phyloP scores from a whole-genome alignment of 1,284 basidiomycete genomes.

The Amylostereum areolatum region DNA sequence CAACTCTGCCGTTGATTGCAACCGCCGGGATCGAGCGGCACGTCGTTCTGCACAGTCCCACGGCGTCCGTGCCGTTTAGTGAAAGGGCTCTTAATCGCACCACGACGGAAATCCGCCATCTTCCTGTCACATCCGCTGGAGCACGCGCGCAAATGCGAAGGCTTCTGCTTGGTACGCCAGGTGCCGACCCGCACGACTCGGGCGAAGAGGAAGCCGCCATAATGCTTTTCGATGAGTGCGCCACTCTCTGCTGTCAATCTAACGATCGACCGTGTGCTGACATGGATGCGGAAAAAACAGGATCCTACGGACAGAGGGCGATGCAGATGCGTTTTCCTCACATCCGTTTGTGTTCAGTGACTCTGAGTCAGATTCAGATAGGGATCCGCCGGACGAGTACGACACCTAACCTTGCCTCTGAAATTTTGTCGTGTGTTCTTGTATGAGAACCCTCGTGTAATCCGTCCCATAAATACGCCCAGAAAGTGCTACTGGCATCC shows the following conservation, averaged over 20 bases:
- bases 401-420: too few species aligned
- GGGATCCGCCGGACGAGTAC: too few species aligned
- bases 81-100: slow-evolving; percentile 36
- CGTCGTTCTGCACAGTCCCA: slow-evolving; percentile 64
- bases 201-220: slow-evolving; percentile 33
- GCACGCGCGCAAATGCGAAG: slow-evolving; percentile 30
- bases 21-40: slow-evolving; percentile 69
- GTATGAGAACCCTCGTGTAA: too few species aligned
- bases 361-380: too few species aligned
- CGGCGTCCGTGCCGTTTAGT: slow-evolving; percentile 42
- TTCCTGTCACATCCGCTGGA: slow-evolving; percentile 31
- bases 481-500: too few species aligned
- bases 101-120: slow-evolving; percentile 42
- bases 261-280: not conserved
- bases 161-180: slow-evolving; percentile 17
- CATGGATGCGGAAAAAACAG: slow-evolving; percentile 10
- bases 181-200: slow-evolving; percentile 27
- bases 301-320: slow-evolving; percentile 18
- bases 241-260: slow-evolving; percentile 1
- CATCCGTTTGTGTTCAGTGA: too few species aligned
- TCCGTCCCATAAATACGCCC: too few species aligned
- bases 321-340: slow-evolving; percentile 16
- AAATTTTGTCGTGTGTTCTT: too few species aligned
- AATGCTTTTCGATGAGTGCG: slow-evolving; percentile 32
- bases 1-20: slow-evolving; percentile 55